Evolutionary conservation across 805 yeast species (phyloP).

Genomic region (Saturnispora dispora): DNA sequence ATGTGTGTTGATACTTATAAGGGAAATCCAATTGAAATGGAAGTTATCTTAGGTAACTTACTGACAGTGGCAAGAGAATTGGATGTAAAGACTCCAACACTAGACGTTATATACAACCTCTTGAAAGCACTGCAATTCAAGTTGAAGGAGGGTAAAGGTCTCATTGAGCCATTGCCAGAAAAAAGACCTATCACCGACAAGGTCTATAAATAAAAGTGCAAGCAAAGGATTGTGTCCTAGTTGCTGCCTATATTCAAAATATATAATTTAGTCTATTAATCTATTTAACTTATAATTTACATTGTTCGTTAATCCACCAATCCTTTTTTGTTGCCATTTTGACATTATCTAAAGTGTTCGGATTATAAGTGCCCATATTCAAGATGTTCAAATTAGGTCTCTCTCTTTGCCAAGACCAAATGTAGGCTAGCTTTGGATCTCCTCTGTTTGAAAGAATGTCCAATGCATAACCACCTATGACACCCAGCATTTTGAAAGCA

Average conservation of each 20-base stretch:
- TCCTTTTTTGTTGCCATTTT: conserved; percentile 22
- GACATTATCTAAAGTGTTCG: conserved; percentile 20
- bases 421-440: conserved; percentile 13
- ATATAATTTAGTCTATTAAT: background rate
- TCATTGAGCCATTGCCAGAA: conserved; percentile 39
- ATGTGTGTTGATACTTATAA: conserved; percentile 63
- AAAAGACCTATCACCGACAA: conserved; percentile 28
- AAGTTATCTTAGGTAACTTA: conserved; percentile 63
- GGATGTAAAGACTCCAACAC: conserved; percentile 47
- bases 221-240: too few relatives aligned
- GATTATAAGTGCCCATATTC: conserved; percentile 21
- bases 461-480: conserved; percentile 24
- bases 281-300: conserved; percentile 1
- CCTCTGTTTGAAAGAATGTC: conserved; percentile 14
- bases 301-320: conserved; percentile 14
- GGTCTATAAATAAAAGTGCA: conserved; percentile 4
- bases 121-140: conserved; percentile 53
- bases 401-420: conserved; percentile 23
- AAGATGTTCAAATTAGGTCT: conserved; percentile 19
- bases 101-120: conserved; percentile 48
- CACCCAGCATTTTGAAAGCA: conserved; percentile 31
- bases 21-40: conserved; percentile 61
- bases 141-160: conserved; percentile 48
- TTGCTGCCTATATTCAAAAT: background rate
- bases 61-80: conserved; percentile 40